Base-by-base conservation (phyloP, 495 filamentous ascomycete species). In the Trichoderma gamsii region DNA sequence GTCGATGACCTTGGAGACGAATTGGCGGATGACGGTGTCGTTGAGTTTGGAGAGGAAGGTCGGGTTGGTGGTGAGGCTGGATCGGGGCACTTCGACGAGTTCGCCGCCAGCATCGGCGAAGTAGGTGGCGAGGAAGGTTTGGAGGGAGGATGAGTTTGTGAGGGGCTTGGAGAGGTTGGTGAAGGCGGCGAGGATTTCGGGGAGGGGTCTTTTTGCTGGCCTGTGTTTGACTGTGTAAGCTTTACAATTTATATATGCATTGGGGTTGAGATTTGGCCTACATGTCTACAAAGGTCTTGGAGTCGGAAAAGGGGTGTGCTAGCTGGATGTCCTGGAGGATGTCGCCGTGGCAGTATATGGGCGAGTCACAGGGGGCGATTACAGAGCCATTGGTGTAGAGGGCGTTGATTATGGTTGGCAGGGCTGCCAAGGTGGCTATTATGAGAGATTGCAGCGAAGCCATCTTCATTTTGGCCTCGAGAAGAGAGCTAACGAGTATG, bases 261-360 rank as follows among this genome's bases (percentile, higher is more conserved):
- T n/a, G n/a, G n/a, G n/a, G n/a, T 38, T 65, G 11, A 43, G 9
- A 15, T 16, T 52, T 41, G 64, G 41, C 73, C 76, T 78, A 83
- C 81, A 84, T 76, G 72, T 84, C 81, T 63, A 84, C 81, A 64
- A 82, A 84, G 29, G 80, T 83, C 75, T 84, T 84, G 63, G 80
- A 82, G 73, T 84, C 81, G 16, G 75, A 71, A 68, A 84, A 84
- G 27, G 81, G 81, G 12, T 67, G 74, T 8, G 81, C 81, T 12
- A 83, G 75, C 73, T 84, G 77, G 66, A 84, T 77, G 29, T 79
- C 77, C 64, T 78, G 77, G 21, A 84, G 73, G 44, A 84, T 72
- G 6, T 83, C 81, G 35, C 81, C 81, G 25, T 77, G 74, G 70
- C 81, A 84, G 69, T 84, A 84, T 32, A 84, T 68, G 13, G 80